A percentile compares a stretch with the other conserved stretches of the same genome.
Conservation (phyloP, 768 basidiomycete genomes). For the Rhizopogon sp. region DNA sequence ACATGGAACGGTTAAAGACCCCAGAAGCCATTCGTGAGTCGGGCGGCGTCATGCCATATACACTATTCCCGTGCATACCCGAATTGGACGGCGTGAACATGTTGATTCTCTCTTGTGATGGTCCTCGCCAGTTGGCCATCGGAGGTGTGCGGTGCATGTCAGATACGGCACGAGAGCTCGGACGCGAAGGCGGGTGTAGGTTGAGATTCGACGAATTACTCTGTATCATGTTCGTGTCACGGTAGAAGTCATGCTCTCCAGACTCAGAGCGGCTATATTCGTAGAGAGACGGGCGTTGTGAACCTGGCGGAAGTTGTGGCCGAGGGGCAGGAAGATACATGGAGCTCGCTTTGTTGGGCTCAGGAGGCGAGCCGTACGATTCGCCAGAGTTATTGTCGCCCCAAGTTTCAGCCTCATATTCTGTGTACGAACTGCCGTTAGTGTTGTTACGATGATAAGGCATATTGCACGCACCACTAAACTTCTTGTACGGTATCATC, state of each 20-base stretch:
- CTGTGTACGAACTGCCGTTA: conserved; percentile 33
- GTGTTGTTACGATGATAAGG: not conserved
- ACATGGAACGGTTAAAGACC: conserved; percentile 33
- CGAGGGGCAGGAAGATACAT: conserved; percentile 29
- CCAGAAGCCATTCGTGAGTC: conserved; percentile 41
- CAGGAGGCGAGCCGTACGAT: conserved; percentile 27
- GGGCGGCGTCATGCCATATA: conserved; percentile 35
- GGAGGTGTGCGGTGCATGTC: conserved; percentile 23
- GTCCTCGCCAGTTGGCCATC: conserved; percentile 17
- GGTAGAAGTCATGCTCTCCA: conserved; percentile 48
- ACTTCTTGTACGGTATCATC: conserved; percentile 72
- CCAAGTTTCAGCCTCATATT: conserved; percentile 63
- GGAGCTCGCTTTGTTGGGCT: conserved; percentile 20
- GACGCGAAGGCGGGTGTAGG: conserved; percentile 22
- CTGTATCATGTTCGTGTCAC: conserved; percentile 44
- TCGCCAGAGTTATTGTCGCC: conserved; percentile 49
- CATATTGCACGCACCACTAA: conserved; percentile 46
- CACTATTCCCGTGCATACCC: conserved; percentile 30
- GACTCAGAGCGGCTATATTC: conserved; percentile 33
- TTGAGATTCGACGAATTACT: conserved; percentile 29
- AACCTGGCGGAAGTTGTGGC: conserved; percentile 27
- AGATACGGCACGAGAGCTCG: conserved; percentile 27
- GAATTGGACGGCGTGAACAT: conserved; percentile 31
- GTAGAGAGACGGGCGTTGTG: conserved; percentile 41
- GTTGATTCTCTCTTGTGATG: conserved; percentile 34